A percentile compares a stretch with the other conserved stretches of the same genome.
Conservation (phyloP, 805 yeast species). For the Dipodascopsis tothii region DNA sequence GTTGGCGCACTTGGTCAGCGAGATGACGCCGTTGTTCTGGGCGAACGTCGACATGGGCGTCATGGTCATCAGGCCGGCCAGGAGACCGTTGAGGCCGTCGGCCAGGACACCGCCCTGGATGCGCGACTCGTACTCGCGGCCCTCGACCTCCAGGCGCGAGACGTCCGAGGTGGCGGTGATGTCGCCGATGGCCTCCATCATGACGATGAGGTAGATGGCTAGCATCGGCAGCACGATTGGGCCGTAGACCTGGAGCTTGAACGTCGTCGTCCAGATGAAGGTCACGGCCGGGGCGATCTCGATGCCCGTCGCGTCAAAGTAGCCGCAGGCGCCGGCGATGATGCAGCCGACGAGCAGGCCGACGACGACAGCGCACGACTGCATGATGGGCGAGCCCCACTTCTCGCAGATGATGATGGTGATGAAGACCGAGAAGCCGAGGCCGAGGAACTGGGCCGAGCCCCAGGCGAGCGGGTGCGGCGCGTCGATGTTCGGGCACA, state of each 20-base stretch:
- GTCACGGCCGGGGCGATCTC: conserved; percentile 72
- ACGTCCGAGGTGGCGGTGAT: conserved; percentile 92
- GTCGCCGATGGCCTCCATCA: conserved; percentile 94
- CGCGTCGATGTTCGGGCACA: conserved; percentile 46
- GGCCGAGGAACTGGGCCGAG: conserved; percentile 75
- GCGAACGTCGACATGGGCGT: conserved; percentile 93
- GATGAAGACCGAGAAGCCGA: conserved; percentile 74
- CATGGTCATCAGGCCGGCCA: conserved; percentile 71
- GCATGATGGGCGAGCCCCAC: conserved; percentile 92
- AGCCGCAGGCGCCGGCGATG: conserved; percentile 85
- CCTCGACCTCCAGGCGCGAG: conserved; percentile 75
- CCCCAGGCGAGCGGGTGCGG: conserved; percentile 68
- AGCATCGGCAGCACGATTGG: conserved; percentile 80
- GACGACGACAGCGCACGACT: conserved; percentile 82
- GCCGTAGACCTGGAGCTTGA: conserved; percentile 66
- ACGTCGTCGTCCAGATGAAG: conserved; percentile 83
- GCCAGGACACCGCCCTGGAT: conserved; percentile 90
- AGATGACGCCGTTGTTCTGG: conserved; percentile 90
- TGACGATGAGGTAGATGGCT: conserved; percentile 71
- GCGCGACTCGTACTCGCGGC: conserved; percentile 71
- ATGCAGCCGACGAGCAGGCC: conserved; percentile 85
- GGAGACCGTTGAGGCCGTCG: conserved; percentile 72
- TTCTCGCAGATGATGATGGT: conserved; percentile 70
- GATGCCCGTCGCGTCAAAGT: conserved; percentile 54
- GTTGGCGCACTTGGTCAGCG: conserved; percentile 86